Conservation (phyloP, 1,139 yeast genomes). For the Hansenula sp. region DNA sequence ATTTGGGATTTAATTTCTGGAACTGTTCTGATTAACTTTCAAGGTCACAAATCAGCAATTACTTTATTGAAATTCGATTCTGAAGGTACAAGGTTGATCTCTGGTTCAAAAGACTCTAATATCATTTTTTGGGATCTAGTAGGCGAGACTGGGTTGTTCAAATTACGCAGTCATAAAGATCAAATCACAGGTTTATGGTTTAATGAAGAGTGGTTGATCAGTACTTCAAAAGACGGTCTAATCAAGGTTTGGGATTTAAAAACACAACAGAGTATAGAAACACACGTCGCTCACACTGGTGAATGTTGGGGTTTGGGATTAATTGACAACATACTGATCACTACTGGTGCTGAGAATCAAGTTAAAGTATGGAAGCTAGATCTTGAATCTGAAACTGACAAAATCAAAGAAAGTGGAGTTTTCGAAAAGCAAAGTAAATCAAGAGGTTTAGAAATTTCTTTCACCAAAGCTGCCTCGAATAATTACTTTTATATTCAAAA, state of each 20-base stretch:
- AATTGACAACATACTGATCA: slow-evolving; percentile 43
- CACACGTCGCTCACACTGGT: slow-evolving; percentile 89
- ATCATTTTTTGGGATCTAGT: slow-evolving; percentile 94
- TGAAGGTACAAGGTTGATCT: slow-evolving; percentile 78
- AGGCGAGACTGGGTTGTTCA: slow-evolving; percentile 83
- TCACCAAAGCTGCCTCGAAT: slow-evolving; percentile 38
- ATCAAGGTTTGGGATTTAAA: slow-evolving; percentile 91
- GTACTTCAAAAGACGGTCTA: slow-evolving; percentile 85
- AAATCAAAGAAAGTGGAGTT: slow-evolving; percentile 58
- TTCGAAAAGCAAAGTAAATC: slow-evolving; percentile 78
- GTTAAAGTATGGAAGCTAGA: slow-evolving; percentile 79
- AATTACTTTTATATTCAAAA: slow-evolving; percentile 68
- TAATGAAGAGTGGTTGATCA: slow-evolving; percentile 66
- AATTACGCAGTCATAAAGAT: slow-evolving; percentile 86
- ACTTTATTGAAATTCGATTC: slow-evolving; percentile 65
- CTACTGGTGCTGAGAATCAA: slow-evolving; percentile 79
- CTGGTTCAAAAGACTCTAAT: slow-evolving; percentile 83
- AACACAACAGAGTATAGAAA: slow-evolving; percentile 87
- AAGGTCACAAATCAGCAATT: slow-evolving; percentile 82
- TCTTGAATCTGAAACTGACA: slow-evolving; percentile 49
- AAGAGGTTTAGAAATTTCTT: slow-evolving; percentile 62
- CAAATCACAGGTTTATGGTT: slow-evolving; percentile 73
- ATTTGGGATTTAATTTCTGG: slow-evolving; percentile 89
- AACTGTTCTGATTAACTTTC: slow-evolving; percentile 72
- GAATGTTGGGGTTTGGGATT: slow-evolving; percentile 87